Evolutionary conservation across 2,329 filamentous ascomycete species (phyloP).

Genomic region (Xenosphaeropsis pyriputrescens): DNA sequence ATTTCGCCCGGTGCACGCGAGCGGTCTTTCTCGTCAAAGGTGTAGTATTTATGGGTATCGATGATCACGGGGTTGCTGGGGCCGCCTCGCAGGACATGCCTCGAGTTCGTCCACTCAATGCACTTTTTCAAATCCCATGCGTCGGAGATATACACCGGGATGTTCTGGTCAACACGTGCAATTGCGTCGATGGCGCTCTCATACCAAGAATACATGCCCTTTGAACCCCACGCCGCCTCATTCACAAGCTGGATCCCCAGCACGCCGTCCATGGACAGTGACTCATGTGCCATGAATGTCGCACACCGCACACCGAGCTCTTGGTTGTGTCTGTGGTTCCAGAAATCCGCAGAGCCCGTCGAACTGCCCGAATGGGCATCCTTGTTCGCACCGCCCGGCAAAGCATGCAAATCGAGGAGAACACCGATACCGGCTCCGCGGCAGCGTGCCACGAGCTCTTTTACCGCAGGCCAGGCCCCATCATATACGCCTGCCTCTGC

Average conservation of each 20-base stretch:
- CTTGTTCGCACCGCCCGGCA: constrained; percentile 41
- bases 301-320: constrained; percentile 29
- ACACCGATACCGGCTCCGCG: constrained; percentile 33
- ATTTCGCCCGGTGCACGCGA: constrained; percentile 34
- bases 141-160: constrained; percentile 43
- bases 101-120: constrained; percentile 26
- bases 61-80: constrained; percentile 32
- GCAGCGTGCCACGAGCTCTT: constrained; percentile 28
- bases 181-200: constrained; percentile 31
- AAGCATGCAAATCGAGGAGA: constrained; percentile 41
- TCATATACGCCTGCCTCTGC: constrained; percentile 28
- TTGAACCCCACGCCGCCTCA: constrained; percentile 33
- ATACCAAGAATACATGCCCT: constrained; percentile 41
- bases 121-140: constrained; percentile 35
- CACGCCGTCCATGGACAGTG: constrained; percentile 21
- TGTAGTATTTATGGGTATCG: constrained; percentile 45
- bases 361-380: constrained; percentile 41
- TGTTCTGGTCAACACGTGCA: constrained; percentile 26
- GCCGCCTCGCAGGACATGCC: constrained; percentile 17
- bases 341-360: constrained; percentile 33
- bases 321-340: constrained; percentile 26
- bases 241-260: constrained; percentile 43
- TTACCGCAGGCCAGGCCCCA: constrained; percentile 35
- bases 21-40: constrained; percentile 37
- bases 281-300: constrained; percentile 33